Evolutionary conservation across 345 rosid genomes (phyloP).

Genomic region (Zanthoxylum bungeanum): DNA sequence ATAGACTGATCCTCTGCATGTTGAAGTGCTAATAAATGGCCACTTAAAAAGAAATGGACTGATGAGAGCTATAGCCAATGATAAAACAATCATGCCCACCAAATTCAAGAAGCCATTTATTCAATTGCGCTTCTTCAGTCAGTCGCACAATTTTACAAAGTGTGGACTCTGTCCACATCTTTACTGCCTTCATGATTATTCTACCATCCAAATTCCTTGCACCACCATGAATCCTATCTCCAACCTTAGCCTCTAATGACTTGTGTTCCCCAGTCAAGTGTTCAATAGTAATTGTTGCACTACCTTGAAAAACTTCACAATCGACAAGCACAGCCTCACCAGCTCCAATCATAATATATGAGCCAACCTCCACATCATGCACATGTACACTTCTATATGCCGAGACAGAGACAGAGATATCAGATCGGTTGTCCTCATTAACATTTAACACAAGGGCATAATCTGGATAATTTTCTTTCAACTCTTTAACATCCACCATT

Average conservation of each 20-base stretch:
- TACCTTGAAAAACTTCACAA: too few relatives aligned
- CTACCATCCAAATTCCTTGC: slow-evolving; percentile 97
- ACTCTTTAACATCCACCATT: slow-evolving; percentile 88
- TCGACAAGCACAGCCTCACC: slow-evolving; percentile 98
- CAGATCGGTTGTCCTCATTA: slow-evolving; percentile 55
- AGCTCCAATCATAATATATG: slow-evolving; percentile 81
- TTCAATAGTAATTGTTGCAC: too few relatives aligned
- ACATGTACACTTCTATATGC: slow-evolving; percentile 78
- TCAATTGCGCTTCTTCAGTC: slow-evolving; percentile 91
- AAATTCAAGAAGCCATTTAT: slow-evolving; percentile 94
- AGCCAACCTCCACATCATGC: slow-evolving; percentile 79
- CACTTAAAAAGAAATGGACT: slow-evolving; percentile 94
- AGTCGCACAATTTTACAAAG: slow-evolving; percentile 82
- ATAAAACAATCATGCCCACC: slow-evolving; percentile 81
- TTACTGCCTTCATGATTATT: slow-evolving; percentile 84
- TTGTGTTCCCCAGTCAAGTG: slow-evolving; percentile 96
- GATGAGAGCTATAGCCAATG: slow-evolving; percentile 67
- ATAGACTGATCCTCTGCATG: too few relatives aligned
- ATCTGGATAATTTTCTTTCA: slow-evolving; percentile 90
- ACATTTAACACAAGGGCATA: slow-evolving; percentile 66
- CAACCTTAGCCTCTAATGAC: slow-evolving; percentile 81
- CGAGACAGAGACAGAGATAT: slow-evolving; percentile 65
- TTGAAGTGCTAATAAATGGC: slow-evolving; percentile 87
- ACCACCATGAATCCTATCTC: slow-evolving; percentile 91
- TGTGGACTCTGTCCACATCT: slow-evolving; percentile 90